Conservation (phyloP, 2,329 filamentous ascomycete species). For the Penicillium sclerotigenum region DNA sequence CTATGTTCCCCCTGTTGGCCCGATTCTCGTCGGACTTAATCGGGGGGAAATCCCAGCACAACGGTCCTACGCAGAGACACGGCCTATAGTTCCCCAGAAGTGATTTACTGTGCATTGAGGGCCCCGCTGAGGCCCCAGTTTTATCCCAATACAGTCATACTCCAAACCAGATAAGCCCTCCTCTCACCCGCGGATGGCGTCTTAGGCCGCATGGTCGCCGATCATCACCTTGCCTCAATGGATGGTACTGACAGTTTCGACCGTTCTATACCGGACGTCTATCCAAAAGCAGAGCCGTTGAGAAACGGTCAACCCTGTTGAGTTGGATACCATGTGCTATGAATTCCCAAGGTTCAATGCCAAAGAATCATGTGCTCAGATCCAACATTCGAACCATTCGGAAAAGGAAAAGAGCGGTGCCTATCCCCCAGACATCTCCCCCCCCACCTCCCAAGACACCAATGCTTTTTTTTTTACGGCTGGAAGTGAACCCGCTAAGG, state of each 20-base stretch:
- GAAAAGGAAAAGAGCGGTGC: not conserved
- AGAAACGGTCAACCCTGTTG: no score
- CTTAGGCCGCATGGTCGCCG: constrained; percentile 13
- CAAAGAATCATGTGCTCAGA: not conserved
- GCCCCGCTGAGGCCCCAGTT: not conserved
- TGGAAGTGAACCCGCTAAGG: constrained; percentile 13
- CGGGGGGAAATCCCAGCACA: not conserved
- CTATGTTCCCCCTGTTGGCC: no score
- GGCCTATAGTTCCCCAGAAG: constrained; percentile 1
- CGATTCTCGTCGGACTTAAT: no score
- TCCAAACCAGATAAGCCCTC: constrained; percentile 2
- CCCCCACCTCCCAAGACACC: constrained; percentile 1
- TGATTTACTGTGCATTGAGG: constrained; percentile 5
- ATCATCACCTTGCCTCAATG: constrained; percentile 13
- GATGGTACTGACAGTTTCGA: constrained; percentile 1
- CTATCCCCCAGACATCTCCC: not conserved
- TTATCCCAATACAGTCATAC: not conserved
- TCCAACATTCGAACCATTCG: not conserved
- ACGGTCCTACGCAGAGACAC: not conserved
- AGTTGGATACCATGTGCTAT: no score
- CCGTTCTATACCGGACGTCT: constrained; percentile 7
- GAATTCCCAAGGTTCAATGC: not conserved
- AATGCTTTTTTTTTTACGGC: not conserved
- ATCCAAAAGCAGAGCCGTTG: constrained; percentile 17
- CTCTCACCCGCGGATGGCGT: not conserved